phyloP scores from a whole-genome alignment of 1,284 basidiomycete species.

The Melampsora americana region DNA sequence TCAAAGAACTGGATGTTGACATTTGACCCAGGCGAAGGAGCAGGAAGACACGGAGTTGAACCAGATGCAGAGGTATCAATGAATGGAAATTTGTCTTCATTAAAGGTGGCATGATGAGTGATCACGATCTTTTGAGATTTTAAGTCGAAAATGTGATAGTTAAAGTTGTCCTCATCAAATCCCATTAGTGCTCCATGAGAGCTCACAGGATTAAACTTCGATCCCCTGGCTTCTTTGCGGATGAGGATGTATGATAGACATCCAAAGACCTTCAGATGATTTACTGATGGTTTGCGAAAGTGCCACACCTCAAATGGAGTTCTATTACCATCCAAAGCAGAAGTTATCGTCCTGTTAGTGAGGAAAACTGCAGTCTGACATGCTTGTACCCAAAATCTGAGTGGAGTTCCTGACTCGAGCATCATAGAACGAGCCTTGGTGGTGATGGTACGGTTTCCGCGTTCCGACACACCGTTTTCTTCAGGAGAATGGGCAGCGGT shows the following conservation, averaged over 20 bases:
- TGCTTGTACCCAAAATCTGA: background rate
- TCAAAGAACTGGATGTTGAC: no score
- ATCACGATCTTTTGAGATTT: no score
- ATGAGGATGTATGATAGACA: background rate
- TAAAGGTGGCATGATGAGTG: no score
- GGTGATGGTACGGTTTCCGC: no score
- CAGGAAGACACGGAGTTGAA: no score
- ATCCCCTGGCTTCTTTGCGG: background rate
- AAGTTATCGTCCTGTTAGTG: background rate
- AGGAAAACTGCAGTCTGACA: no score
- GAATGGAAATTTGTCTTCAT: no score
- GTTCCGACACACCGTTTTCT: background rate
- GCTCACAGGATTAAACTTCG: background rate
- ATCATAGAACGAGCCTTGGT: background rate
- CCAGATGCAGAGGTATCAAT: no score
- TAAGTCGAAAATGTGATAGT: no score
- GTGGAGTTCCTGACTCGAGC: background rate
- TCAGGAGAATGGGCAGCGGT: slow-evolving; percentile 9
- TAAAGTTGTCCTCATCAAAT: background rate
- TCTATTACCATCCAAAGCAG: background rate
- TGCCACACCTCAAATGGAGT: background rate
- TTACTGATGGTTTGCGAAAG: background rate
- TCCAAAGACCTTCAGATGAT: background rate
- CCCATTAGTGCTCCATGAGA: background rate
- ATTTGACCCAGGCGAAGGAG: no score